phyloP scores from a whole-genome alignment of 2,329 filamentous ascomycete genomes.

The Pyricularia grisea region DNA sequence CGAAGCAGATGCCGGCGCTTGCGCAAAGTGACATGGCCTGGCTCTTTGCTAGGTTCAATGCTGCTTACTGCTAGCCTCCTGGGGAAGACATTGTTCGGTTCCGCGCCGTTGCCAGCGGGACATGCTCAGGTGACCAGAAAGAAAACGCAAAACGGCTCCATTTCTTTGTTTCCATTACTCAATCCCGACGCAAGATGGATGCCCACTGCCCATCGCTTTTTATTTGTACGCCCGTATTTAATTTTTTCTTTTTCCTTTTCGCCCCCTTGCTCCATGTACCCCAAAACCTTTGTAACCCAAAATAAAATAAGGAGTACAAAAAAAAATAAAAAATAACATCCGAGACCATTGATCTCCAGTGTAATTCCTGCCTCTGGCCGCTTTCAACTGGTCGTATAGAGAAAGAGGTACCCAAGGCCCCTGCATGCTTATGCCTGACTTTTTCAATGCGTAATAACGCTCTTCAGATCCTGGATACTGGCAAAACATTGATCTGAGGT shows the following conservation, averaged over 20 bases:
- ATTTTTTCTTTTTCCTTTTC: background rate
- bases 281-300: background rate
- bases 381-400: background rate
- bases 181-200: constrained; percentile 20
- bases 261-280: background rate
- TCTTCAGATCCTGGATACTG: background rate
- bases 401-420: background rate
- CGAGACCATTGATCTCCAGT: too few relatives aligned
- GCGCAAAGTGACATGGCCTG: background rate
- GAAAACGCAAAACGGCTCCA: constrained; percentile 19
- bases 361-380: background rate
- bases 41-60: background rate
- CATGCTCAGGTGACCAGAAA: constrained; percentile 19
- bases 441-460: background rate
- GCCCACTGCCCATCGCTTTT: background rate
- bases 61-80: background rate
- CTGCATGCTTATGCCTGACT: background rate
- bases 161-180: constrained; percentile 38
- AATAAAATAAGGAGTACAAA: too few relatives aligned
- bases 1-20: background rate
- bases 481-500: background rate
- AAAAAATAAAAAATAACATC: too few relatives aligned
- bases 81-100: background rate
- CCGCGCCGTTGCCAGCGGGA: background rate
- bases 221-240: background rate